A percentile compares a stretch with the other conserved stretches of the same genome.
Conservation (phyloP, 768 basidiomycete species). For the Serendipita vermifera region DNA sequence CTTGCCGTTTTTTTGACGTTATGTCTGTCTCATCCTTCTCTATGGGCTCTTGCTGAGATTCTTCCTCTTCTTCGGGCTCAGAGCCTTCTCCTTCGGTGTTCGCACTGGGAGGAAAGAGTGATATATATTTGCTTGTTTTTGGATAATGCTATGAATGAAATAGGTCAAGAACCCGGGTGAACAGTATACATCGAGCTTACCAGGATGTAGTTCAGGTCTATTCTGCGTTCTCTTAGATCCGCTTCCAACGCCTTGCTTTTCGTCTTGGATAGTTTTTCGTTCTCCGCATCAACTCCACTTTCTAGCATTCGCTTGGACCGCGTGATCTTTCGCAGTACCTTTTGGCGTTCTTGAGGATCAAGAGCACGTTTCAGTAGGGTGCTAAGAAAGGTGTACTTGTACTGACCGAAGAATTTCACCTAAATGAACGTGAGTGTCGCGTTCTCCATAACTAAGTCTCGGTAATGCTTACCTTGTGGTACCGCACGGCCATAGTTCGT, state of each 20-base stretch:
- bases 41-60: slow-evolving; percentile 16
- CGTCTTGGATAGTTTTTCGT: slow-evolving; percentile 23
- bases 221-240: slow-evolving; percentile 48
- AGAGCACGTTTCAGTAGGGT: not conserved
- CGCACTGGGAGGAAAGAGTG: slow-evolving; percentile 69
- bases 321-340: slow-evolving; percentile 63
- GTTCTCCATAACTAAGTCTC: too few species aligned
- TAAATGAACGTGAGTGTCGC: slow-evolving; percentile 9
- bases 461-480: slow-evolving; percentile 46
- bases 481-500: slow-evolving; percentile 57
- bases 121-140: slow-evolving; percentile 76
- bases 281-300: slow-evolving; percentile 18
- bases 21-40: slow-evolving; percentile 21
- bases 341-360: slow-evolving; percentile 58
- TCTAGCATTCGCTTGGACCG: slow-evolving; percentile 47
- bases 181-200: slow-evolving; percentile 30
- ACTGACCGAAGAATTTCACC: slow-evolving; percentile 83
- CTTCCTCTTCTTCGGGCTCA: slow-evolving; percentile 16
- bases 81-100: slow-evolving; percentile 21
- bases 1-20: slow-evolving; percentile 41
- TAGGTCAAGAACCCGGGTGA: slow-evolving; percentile 8
- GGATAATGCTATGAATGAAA: slow-evolving; percentile 57
- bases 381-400: slow-evolving; percentile 17
- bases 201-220: slow-evolving; percentile 83
- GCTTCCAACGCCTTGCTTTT: slow-evolving; percentile 30